Evolutionary conservation across 1,284 basidiomycete species (phyloP).

Genomic region (Puccinia coronata): DNA sequence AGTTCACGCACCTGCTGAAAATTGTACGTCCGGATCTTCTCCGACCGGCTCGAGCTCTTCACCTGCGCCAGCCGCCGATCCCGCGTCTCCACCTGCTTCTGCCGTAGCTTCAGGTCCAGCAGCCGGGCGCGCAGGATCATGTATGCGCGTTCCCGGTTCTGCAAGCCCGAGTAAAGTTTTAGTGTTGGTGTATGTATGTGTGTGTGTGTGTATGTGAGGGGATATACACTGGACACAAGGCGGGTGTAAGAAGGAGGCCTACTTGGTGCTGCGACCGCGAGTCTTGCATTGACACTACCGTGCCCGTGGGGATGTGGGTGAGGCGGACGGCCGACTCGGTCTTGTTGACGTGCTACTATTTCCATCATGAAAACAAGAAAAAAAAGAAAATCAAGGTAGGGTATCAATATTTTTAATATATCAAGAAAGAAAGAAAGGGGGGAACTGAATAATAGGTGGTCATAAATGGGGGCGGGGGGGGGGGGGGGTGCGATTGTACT

Average conservation of each 20-base stretch:
- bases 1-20: slow-evolving; percentile 86
- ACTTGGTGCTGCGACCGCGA: slow-evolving; percentile 93
- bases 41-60: slow-evolving; percentile 76
- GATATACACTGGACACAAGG: no score
- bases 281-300: slow-evolving; percentile 97
- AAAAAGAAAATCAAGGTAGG: not conserved
- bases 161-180: no score
- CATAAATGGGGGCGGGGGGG: not conserved
- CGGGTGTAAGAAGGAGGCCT: slow-evolving; percentile 23
- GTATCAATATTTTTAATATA: not conserved
- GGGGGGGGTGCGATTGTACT: not conserved
- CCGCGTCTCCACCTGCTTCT: slow-evolving; percentile 72
- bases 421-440: not conserved
- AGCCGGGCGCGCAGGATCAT: slow-evolving; percentile 79
- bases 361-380: not conserved
- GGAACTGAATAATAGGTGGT: slow-evolving; percentile 24
- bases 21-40: slow-evolving; percentile 92
- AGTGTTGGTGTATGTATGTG: no score
- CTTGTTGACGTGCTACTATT: slow-evolving; percentile 86
- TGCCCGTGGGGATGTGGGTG: slow-evolving; percentile 88
- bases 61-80: slow-evolving; percentile 72
- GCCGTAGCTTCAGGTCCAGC: slow-evolving; percentile 72
- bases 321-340: slow-evolving; percentile 97
- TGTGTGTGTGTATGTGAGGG: no score
- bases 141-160: slow-evolving; percentile 87